Percentiles rank a stretch among this genome's conserved stretches.
These are phyloP conservation scores for Cardiosporidium cionae DNA, from an alignment of 169 alveolate genomes.

Conservation along the genomic window DNA sequence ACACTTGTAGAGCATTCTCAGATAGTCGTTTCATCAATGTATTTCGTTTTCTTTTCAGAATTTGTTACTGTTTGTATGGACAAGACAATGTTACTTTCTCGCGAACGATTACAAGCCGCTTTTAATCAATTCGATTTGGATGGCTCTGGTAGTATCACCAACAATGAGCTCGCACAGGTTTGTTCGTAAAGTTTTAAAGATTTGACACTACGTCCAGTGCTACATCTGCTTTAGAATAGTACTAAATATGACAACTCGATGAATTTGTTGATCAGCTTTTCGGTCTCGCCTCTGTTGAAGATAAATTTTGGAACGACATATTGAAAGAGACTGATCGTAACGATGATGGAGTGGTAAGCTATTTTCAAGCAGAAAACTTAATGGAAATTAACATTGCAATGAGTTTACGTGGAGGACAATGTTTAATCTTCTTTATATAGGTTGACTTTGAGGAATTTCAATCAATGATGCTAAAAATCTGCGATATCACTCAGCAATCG, in stretches of 20 bases:
- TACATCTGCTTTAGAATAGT: neutral
- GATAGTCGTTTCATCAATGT: too few relatives aligned
- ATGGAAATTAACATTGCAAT: conserved; percentile 73
- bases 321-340: conserved; percentile 58
- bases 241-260: neutral
- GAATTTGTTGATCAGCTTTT: neutral
- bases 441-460: conserved; percentile 85
- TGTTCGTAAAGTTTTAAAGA: neutral
- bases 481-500: too few relatives aligned
- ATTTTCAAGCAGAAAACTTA: conserved; percentile 57
- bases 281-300: conserved; percentile 18
- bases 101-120: conserved; percentile 77
- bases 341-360: conserved; percentile 44
- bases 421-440: neutral
- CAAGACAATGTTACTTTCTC: conserved; percentile 58
- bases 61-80: conserved; percentile 81
- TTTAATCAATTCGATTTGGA: conserved; percentile 89
- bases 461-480: conserved; percentile 62
- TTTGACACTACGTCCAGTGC: neutral
- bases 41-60: conserved; percentile 44
- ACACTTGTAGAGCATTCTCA: too few relatives aligned
- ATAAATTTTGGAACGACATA: conserved; percentile 15
- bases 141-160: conserved; percentile 86
- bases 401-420: conserved; percentile 78
- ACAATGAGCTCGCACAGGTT: conserved; percentile 74